phyloP scores from a whole-genome alignment of 148 eudicot genomes.

The Persicaria maculosa region DNA sequence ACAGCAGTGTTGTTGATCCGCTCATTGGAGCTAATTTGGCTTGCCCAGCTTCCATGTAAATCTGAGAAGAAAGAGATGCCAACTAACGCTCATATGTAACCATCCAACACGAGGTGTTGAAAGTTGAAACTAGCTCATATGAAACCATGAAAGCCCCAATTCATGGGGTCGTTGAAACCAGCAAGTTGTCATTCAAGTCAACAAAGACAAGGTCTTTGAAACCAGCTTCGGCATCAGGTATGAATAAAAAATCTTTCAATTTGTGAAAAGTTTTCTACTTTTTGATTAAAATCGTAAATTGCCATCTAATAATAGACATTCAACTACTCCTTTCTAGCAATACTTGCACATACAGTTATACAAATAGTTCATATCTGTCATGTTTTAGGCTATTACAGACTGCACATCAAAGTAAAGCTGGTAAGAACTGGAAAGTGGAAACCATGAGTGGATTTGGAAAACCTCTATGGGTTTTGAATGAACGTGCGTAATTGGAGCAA shows the following conservation, averaged over 20 bases:
- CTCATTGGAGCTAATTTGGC: background rate
- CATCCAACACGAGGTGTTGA: conserved; percentile 8
- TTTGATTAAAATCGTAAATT: background rate
- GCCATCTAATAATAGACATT: background rate
- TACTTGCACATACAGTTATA: too few relatives aligned
- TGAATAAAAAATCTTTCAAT: background rate
- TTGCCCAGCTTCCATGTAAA: background rate
- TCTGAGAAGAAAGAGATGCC: background rate
- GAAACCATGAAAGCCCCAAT: too few relatives aligned
- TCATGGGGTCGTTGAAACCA: too few relatives aligned
- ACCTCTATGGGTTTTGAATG: background rate
- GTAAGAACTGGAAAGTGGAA: background rate
- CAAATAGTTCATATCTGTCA: background rate
- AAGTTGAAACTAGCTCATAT: background rate
- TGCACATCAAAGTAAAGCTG: background rate
- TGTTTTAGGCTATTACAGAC: background rate
- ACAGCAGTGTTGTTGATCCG: background rate
- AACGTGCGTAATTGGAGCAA: background rate
- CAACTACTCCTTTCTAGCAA: background rate
- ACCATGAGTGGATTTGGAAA: background rate
- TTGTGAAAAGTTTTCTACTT: conserved; percentile 1
- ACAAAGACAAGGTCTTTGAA: too few relatives aligned
- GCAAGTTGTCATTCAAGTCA: too few relatives aligned
- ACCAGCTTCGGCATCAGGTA: background rate
- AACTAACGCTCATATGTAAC: background rate